Base-by-base conservation (phyloP, 139 green algal species). In the Penium margaritaceum region DNA sequence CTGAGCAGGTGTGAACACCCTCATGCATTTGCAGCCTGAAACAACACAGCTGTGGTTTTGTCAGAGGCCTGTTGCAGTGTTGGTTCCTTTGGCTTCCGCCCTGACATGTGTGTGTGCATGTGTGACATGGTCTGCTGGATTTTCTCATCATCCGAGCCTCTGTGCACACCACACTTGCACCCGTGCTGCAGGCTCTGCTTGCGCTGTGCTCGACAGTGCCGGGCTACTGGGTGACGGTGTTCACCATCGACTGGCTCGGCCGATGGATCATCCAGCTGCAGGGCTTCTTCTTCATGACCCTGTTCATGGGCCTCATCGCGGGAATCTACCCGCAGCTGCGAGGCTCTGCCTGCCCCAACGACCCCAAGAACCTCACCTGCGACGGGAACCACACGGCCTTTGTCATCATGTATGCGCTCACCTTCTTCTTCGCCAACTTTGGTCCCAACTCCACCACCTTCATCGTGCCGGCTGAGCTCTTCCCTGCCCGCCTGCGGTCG, bases 391-490 rank as follows among this genome's bases (percentile, higher is more conserved):
- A n/a, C n/a, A n/a, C n/a, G n/a, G n/a, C n/a, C n/a, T n/a, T n/a
- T n/a, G n/a, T n/a, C n/a, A n/a, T n/a, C n/a, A n/a, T 80, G 14
- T 84, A 81, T 36, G 65, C 39, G 1, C 46, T 85, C 6, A 83
- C 76, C 2, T 85, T 85, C 72, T 84, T 87, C 77, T 87, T 87
- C 63, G 77, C 77, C 65, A 87, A 87, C 70, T 85, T 82, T 6
- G 83, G 83, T 37, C 83, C 83, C 62, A 87, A 87, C 57, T 57
- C 70, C 29, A 87, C 83, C 39, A 87, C 83, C 19, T 87, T 84
- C 72, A 84, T 87, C 75, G 76, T 83, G 1, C 83, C 83, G 21
- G 72, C 73, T 3, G 79, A 87, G 72, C 27, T 83, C 29, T 85
- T 83, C 63, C 74, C 72, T 33, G 79, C 73, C 0, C 70, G 65